phyloP scores from a whole-genome alignment of 176 grass and related monocot species.

The Ensete ventricosum region DNA sequence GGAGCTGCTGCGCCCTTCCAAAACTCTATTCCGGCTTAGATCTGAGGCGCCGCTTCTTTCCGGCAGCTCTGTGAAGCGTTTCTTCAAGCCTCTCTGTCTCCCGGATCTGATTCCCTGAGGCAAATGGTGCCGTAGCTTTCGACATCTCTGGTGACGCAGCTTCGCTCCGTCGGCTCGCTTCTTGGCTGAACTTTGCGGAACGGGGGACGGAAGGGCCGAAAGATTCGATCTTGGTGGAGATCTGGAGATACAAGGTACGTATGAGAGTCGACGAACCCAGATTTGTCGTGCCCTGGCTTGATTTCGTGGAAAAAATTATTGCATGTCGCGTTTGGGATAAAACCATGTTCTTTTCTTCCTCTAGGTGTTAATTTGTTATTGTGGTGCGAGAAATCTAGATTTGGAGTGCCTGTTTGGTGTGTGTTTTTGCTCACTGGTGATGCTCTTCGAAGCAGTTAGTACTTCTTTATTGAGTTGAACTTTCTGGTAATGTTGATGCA shows the following conservation, averaged over 20 bases:
- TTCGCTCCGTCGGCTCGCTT: not conserved
- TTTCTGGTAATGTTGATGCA: not conserved
- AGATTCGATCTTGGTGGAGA: conserved; percentile 2
- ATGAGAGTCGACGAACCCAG: not conserved
- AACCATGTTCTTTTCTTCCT: not conserved
- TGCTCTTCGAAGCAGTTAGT: not conserved
- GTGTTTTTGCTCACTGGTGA: not conserved
- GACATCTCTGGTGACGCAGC: not conserved
- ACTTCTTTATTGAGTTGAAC: not conserved
- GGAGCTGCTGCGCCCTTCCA: not conserved
- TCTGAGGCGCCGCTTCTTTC: not conserved
- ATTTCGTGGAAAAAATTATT: not conserved
- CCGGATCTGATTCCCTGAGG: not conserved
- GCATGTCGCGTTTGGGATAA: not conserved
- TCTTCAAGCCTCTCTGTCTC: not conserved
- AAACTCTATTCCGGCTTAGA: not conserved
- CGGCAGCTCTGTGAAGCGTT: not conserved
- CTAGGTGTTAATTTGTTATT: not conserved
- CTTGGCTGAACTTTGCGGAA: not conserved
- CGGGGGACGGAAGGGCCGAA: not conserved
- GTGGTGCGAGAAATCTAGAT: not conserved
- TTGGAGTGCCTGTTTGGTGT: not conserved
- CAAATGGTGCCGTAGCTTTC: not conserved
- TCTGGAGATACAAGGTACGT: conserved; percentile 2
- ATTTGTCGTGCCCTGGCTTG: not conserved